Evolutionary conservation across 495 filamentous ascomycete species (phyloP).

Genomic region (Chaetomium cochliodes): DNA sequence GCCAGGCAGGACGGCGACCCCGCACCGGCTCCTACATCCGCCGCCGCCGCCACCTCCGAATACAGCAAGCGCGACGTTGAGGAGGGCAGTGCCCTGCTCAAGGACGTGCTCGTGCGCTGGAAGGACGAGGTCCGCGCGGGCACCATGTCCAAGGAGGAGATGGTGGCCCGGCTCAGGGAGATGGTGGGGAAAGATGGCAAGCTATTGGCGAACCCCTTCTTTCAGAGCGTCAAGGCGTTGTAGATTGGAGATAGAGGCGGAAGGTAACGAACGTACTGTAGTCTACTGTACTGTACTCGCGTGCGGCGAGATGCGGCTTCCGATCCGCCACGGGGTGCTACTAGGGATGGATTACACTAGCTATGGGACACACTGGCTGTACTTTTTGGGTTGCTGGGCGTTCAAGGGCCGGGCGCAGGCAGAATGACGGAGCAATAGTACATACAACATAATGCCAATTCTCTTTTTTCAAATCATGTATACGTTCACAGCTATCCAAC

Average conservation of each 20-base stretch:
- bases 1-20: conserved; percentile 58
- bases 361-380: not conserved
- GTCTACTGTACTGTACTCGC: no score
- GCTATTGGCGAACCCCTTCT: conserved; percentile 81
- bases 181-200: conserved; percentile 68
- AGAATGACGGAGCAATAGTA: not conserved
- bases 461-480: not conserved
- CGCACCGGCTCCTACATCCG: conserved; percentile 40
- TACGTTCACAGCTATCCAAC: no score
- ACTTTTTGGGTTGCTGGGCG: not conserved
- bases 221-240: conserved; percentile 79
- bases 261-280: no score
- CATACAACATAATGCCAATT: not conserved
- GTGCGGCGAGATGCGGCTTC: not conserved
- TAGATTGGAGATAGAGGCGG: conserved; percentile 34
- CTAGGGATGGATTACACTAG: not conserved
- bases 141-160: conserved; percentile 70
- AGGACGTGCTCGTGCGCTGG: conserved; percentile 83
- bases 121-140: conserved; percentile 71
- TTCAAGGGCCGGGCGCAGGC: not conserved
- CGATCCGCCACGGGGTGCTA: not conserved
- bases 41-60: conserved; percentile 41
- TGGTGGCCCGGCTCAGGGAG: conserved; percentile 74
- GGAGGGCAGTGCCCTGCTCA: conserved; percentile 82
- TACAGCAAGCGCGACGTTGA: conserved; percentile 85